Evolutionary conservation across 2,329 filamentous ascomycete genomes (phyloP).

Genomic region (Fusarium keratoplasticum): DNA sequence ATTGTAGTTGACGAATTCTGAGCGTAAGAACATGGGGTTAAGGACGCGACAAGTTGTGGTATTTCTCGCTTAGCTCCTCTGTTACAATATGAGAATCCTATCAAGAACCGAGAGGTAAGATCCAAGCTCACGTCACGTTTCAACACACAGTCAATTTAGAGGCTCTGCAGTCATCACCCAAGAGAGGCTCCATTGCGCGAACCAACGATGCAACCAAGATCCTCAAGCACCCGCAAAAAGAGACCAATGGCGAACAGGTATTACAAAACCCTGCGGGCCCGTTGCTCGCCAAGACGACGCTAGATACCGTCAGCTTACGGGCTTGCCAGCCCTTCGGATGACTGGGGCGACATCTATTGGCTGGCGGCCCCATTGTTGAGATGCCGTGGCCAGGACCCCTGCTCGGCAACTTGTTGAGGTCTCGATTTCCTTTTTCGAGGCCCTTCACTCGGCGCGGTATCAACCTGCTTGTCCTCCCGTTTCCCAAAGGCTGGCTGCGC

Average conservation of each 20-base stretch:
- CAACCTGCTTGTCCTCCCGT: background rate
- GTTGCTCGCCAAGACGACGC: background rate
- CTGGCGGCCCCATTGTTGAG: background rate
- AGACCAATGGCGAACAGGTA: background rate
- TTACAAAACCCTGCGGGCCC: background rate
- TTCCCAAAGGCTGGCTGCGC: background rate
- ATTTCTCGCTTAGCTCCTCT: background rate
- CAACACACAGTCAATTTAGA: background rate
- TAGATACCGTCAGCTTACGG: background rate
- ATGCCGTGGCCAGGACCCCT: background rate
- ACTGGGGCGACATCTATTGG: background rate
- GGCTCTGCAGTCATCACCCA: background rate
- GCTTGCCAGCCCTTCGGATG: background rate
- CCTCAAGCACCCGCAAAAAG: background rate
- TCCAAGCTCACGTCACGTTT: background rate
- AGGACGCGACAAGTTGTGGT: background rate
- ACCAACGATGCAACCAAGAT: background rate
- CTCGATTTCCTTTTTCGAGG: background rate
- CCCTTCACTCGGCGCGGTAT: background rate
- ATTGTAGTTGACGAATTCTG: background rate
- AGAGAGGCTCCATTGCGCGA: background rate
- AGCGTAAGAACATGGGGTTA: background rate
- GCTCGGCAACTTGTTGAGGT: background rate
- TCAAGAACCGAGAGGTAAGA: background rate
- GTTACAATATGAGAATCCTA: background rate